phyloP scores from a whole-genome alignment of 108 stramenopile genomes.

The Pelagomonas calceolata region DNA sequence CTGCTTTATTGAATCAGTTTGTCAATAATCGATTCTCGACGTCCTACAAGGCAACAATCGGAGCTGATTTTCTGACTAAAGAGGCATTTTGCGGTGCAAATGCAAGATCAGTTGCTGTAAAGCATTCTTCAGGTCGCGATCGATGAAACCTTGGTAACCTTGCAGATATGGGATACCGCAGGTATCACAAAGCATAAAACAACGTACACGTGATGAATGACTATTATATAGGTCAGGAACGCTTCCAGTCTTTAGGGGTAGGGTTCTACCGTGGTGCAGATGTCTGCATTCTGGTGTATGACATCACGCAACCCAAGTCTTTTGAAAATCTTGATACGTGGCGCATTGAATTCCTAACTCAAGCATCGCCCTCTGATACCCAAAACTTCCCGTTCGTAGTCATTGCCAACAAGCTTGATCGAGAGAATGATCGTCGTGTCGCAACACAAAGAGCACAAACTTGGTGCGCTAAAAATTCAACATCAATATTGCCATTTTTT shows the following conservation, averaged over 20 bases:
- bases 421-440: constrained; percentile 42
- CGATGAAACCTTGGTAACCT: constrained; percentile 61
- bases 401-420: constrained; percentile 92
- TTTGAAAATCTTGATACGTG: constrained; percentile 88
- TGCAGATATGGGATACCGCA: constrained; percentile 99
- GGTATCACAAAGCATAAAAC: constrained; percentile 43
- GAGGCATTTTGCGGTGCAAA: too few species aligned
- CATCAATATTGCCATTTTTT: constrained; percentile 73
- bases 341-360: constrained; percentile 78
- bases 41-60: constrained; percentile 96
- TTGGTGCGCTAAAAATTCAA: constrained; percentile 53
- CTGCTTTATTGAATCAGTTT: constrained; percentile 94
- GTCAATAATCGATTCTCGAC: constrained; percentile 83
- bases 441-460: constrained; percentile 57
- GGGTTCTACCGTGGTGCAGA: constrained; percentile 97
- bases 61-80: constrained; percentile 89
- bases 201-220: too few species aligned
- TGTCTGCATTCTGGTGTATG: constrained; percentile 92
- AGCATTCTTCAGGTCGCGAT: constrained; percentile 11
- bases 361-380: constrained; percentile 39
- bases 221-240: constrained; percentile 41
- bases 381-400: constrained; percentile 88
- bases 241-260: constrained; percentile 87
- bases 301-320: constrained; percentile 84
- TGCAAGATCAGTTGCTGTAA: too few species aligned